Conservation (phyloP, 768 basidiomycete genomes). For the Tricholomella constricta region DNA sequence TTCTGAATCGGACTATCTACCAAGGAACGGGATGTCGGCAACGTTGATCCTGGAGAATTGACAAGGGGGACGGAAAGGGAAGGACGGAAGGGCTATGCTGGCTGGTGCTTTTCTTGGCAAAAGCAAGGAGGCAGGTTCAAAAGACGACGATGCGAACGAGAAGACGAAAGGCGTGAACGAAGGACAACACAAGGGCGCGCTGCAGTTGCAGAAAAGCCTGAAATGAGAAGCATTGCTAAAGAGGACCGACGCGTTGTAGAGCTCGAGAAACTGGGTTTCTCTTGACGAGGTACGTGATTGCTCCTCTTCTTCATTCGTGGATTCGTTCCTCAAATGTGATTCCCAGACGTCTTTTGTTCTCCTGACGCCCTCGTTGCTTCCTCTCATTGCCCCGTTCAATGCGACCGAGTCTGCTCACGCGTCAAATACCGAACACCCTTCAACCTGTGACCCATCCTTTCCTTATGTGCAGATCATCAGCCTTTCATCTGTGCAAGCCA, state of each 20-base stretch:
- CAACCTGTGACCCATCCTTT: too few relatives aligned
- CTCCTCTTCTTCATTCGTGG: background rate
- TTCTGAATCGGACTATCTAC: conserved; percentile 68
- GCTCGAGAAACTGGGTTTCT: conserved; percentile 84
- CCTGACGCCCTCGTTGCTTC: conserved; percentile 78
- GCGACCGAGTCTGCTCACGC: conserved; percentile 81
- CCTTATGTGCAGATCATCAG: too few relatives aligned
- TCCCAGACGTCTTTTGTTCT: conserved; percentile 65
- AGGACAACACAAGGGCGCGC: conserved; percentile 11
- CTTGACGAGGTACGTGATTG: conserved; percentile 72
- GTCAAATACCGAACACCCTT: too few relatives aligned
- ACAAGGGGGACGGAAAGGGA: conserved; percentile 64
- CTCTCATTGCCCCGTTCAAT: conserved; percentile 79
- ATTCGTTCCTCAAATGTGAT: background rate
- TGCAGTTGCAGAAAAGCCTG: too few relatives aligned
- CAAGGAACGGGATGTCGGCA: conserved; percentile 58
- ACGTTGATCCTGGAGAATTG: conserved; percentile 74
- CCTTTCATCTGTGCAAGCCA: too few relatives aligned
- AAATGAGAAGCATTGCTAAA: conserved; percentile 59
- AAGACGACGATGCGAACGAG: conserved; percentile 16
- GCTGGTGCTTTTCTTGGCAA: conserved; percentile 58
- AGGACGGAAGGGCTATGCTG: conserved; percentile 65
- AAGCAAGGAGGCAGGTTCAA: conserved; percentile 18
- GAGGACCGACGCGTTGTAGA: conserved; percentile 84
- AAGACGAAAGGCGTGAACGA: conserved; percentile 3